phyloP scores from a whole-genome alignment of 495 filamentous ascomycete species.

The Parachaetomium inaequale region DNA sequence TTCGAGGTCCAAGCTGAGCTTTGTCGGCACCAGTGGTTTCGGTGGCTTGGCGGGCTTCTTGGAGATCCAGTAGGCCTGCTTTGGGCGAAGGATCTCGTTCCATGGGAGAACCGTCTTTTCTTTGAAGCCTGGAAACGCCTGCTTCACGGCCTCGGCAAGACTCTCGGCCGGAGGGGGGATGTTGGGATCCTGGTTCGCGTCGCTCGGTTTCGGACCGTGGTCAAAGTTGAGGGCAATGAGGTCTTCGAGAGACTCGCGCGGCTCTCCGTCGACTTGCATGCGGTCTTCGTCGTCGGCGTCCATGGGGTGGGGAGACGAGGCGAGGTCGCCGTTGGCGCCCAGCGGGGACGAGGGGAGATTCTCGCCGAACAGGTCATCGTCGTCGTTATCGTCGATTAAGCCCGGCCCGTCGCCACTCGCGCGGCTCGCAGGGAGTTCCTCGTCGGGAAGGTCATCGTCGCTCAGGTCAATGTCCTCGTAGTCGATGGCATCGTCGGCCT shows the following conservation, averaged over 20 bases:
- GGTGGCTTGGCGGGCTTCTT: conserved; percentile 70
- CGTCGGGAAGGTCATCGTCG: conserved; percentile 54
- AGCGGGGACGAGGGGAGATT: conserved; percentile 37
- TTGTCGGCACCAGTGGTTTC: conserved; percentile 77
- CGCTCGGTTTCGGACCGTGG: conserved; percentile 35
- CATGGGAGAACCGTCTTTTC: conserved; percentile 61
- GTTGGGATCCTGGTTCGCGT: conserved; percentile 44
- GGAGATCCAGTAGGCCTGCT: conserved; percentile 64
- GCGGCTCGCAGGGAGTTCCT: conserved; percentile 35
- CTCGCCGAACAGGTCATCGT: conserved; percentile 51
- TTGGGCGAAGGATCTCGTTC: conserved; percentile 69
- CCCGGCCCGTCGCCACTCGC: conserved; percentile 42
- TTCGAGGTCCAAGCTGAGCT: conserved; percentile 78
- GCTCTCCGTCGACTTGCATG: conserved; percentile 23
- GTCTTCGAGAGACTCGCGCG: conserved; percentile 27
- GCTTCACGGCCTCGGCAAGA: conserved; percentile 62
- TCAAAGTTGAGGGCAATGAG: conserved; percentile 45
- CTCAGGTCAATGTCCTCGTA: conserved; percentile 87
- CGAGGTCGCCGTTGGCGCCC: conserved; percentile 27
- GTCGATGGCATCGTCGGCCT: conserved; percentile 55
- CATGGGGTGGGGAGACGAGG: conserved; percentile 35
- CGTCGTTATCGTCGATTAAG: conserved; percentile 49
- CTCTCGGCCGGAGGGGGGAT: conserved; percentile 60
- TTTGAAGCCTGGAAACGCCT: conserved; percentile 68
- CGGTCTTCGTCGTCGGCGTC: conserved; percentile 35